Conservation (phyloP, 257 asterid species). For the Capsicum baccatum region DNA sequence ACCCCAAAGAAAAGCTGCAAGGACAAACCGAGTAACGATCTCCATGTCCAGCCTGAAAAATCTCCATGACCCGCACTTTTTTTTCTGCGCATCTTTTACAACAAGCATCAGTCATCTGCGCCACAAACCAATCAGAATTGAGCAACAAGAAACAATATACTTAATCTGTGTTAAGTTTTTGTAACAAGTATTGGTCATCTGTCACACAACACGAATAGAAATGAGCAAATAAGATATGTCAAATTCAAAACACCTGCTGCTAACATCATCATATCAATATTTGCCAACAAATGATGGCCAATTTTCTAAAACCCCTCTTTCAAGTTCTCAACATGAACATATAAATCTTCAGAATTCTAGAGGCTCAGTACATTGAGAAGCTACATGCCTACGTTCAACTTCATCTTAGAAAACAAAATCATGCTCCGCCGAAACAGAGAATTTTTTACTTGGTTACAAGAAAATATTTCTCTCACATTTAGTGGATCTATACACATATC, state of each 20-base stretch:
- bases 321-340: neutral
- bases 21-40: constrained; percentile 75
- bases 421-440: neutral
- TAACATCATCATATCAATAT: neutral
- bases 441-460: neutral
- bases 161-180: neutral
- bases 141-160: neutral
- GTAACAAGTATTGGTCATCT: constrained; percentile 17
- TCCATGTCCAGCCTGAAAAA: constrained; percentile 74
- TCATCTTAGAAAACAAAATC: neutral
- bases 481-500: neutral
- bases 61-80: constrained; percentile 67
- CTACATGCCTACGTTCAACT: neutral
- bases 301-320: neutral
- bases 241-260: constrained; percentile 13
- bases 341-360: neutral
- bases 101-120: constrained; percentile 89
- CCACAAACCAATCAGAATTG: constrained; percentile 30
- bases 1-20: neutral
- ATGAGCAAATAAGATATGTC: neutral
- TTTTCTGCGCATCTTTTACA: constrained; percentile 75
- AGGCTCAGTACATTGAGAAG: constrained; percentile 20
- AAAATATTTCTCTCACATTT: neutral
- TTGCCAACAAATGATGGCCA: constrained; percentile 9
- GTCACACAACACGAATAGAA: neutral